These are phyloP conservation scores for Eurotiales sp. DNA, from an alignment of 2,329 filamentous ascomycete species.

Conservation along the genomic window DNA sequence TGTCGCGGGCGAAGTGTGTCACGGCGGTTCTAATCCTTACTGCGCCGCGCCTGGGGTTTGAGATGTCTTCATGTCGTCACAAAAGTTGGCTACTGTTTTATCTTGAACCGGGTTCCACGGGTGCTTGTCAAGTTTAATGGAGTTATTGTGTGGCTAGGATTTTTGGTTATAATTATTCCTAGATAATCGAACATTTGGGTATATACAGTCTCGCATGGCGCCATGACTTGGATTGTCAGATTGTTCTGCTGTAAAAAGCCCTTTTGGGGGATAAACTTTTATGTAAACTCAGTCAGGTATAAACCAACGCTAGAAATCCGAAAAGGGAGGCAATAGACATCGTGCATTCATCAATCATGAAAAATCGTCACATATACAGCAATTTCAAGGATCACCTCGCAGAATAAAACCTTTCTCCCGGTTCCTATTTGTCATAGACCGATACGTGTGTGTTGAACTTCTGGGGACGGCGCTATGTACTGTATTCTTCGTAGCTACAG, in stretches of 20 bases:
- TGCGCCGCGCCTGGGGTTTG: background rate
- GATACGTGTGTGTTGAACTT: conserved; percentile 8
- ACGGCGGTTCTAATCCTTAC: background rate
- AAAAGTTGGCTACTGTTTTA: too few relatives aligned
- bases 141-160: too few relatives aligned
- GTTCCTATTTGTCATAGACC: background rate
- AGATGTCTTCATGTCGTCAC: too few relatives aligned
- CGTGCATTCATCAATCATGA: conserved; percentile 2
- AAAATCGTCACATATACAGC: conserved; percentile 1
- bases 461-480: conserved; percentile 3
- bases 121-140: too few relatives aligned
- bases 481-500: conserved; percentile 8
- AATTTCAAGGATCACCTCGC: background rate
- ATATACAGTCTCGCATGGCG: too few relatives aligned
- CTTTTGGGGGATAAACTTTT: too few relatives aligned
- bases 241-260: too few relatives aligned
- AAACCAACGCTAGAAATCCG: background rate
- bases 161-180: too few relatives aligned
- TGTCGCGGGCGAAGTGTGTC: background rate
- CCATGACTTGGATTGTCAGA: too few relatives aligned
- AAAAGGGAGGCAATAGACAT: background rate
- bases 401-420: background rate
- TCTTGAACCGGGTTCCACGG: too few relatives aligned
- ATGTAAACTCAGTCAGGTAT: background rate
- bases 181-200: too few relatives aligned